Base-by-base conservation (phyloP, 2,329 filamentous ascomycete species). In the Endocalyx cinctus region DNA sequence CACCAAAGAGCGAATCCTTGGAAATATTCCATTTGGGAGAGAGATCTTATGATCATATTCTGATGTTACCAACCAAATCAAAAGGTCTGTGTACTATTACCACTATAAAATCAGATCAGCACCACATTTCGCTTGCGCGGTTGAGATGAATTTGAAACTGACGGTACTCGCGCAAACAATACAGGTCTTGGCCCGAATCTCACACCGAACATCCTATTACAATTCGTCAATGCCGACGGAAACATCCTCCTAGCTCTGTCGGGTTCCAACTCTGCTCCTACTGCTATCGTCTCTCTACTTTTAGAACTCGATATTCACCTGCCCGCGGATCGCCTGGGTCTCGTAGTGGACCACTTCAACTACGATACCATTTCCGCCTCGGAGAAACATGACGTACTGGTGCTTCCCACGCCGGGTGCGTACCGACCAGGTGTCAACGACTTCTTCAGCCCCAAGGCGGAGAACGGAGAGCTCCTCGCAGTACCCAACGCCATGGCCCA, bases 331-430 rank as follows among this genome's bases (percentile, higher is more conserved):
- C 86, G 89, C 53, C 87, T 83, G 35, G 81, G 86, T 37, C 70
- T 90, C 37, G 83, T 95, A 5, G 82, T 97, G 41, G 92, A 97
- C 64, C 92, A 98, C 70, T 96, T 97, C 78, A 84, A 87, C 67
- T 92, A 92, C 65, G 90, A 97, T 55, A 71, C 74, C 36, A 49
- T 75, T 19, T 87, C 83, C 25, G 83, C 90, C 5, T 56, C 79
- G 31, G 88, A 96, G 45, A 77, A 80, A 55, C 92, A 98, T 63
- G 87, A 97, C 63, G 85, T 95, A 18, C 70, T 98, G 27, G 72
- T 96, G 18, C 66, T 96, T 32, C 77, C 84, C 27, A 71, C 77
- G 22, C 85, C 88, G 4, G 65, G 68, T 38, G 64, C 74, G 31
- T 59, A 83, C 41, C 82, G 84, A 48, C 54, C 77, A 16, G 86